These are phyloP conservation scores for Aegilops tauschii DNA, from an alignment of 176 grass and related monocot genomes.

Conservation along the genomic window DNA sequence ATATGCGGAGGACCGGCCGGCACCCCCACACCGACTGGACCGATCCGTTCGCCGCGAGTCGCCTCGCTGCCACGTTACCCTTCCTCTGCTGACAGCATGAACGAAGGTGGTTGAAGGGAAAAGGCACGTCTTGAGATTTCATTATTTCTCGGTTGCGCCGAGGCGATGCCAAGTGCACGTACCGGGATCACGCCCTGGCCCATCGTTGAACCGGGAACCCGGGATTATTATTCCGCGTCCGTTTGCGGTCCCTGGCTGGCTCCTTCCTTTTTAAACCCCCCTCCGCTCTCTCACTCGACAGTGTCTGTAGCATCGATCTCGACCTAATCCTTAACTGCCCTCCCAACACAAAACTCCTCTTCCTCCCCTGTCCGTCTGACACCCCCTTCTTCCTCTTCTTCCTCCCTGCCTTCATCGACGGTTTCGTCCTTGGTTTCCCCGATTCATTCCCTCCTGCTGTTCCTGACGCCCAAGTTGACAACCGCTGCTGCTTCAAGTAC, in stretches of 20 bases:
- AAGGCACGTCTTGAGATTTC: not conserved
- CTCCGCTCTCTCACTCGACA: not conserved
- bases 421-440: slow-evolving; percentile 17
- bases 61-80: slow-evolving; percentile 23
- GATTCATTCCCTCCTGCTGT: not conserved
- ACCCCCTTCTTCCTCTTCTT: no score
- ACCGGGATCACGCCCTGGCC: not conserved
- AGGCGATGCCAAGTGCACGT: slow-evolving; percentile 26
- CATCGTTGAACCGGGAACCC: not conserved
- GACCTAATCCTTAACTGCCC: slow-evolving; percentile 36
- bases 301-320: not conserved
- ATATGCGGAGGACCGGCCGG: not conserved
- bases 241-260: slow-evolving; percentile 15
- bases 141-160: not conserved
- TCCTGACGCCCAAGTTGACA: not conserved
- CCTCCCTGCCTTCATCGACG: not conserved
- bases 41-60: not conserved
- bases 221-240: slow-evolving; percentile 10
- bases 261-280: not conserved
- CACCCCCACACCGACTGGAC: not conserved
- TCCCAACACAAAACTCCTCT: not conserved
- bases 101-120: not conserved
- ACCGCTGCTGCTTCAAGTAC: not conserved
- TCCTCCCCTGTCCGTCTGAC: not conserved
- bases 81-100: not conserved